phyloP scores from a whole-genome alignment of 2,329 filamentous ascomycete genomes.

The Helotiales sp. region DNA sequence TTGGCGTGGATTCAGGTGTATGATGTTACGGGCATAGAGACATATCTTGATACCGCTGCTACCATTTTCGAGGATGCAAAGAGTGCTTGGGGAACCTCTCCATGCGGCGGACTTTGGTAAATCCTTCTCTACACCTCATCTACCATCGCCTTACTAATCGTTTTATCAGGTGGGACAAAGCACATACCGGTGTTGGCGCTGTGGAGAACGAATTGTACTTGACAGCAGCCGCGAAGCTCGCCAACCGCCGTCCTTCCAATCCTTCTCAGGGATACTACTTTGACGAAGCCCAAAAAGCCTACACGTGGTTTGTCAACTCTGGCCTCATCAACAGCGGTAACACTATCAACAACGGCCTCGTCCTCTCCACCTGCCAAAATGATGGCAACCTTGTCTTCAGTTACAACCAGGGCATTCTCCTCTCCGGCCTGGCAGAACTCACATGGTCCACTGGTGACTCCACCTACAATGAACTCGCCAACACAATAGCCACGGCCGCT shows the following conservation, averaged over 20 bases:
- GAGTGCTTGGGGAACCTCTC: conserved; percentile 47
- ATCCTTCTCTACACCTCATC: conserved; percentile 1
- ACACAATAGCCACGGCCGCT: conserved; percentile 54
- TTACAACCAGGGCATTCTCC: conserved; percentile 63
- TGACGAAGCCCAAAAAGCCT: conserved; percentile 51
- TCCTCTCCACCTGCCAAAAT: conserved; percentile 49
- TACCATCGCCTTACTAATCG: neutral
- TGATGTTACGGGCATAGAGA: conserved; percentile 51
- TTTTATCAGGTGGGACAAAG: conserved; percentile 51
- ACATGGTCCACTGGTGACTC: conserved; percentile 47
- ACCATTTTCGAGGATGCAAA: conserved; percentile 58
- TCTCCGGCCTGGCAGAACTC: conserved; percentile 58
- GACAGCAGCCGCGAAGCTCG: conserved; percentile 53
- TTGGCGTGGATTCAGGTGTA: conserved; percentile 57
- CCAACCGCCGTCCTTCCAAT: conserved; percentile 55
- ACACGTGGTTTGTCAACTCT: conserved; percentile 50
- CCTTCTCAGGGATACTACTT: conserved; percentile 51
- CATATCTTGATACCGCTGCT: conserved; percentile 55
- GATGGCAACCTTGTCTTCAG: conserved; percentile 45
- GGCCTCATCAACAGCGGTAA: conserved; percentile 48
- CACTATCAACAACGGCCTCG: conserved; percentile 55
- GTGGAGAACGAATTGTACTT: conserved; percentile 60
- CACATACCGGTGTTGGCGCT: conserved; percentile 51
- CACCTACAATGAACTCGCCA: conserved; percentile 46
- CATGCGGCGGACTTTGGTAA: conserved; percentile 53